Evolutionary conservation across 2,329 filamentous ascomycete genomes (phyloP), one percentile per base, ranked within the genome.

Genomic region (Monosporascus cannonballus): DNA sequence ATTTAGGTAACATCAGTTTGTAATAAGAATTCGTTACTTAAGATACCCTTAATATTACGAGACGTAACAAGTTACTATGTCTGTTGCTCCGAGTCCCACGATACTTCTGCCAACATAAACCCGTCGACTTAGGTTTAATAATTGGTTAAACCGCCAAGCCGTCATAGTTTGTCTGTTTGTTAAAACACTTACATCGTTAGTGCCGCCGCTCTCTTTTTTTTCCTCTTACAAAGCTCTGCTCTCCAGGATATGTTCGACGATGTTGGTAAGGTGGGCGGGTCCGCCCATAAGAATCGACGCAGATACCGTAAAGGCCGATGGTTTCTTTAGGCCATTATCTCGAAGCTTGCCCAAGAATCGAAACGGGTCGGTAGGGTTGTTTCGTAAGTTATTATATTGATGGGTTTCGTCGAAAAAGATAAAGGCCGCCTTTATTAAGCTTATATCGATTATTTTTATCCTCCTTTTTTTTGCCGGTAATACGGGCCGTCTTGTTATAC

Each of bases 201-300:
- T 36, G 30, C 6, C 47, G 14, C 47, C 47, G 30, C 38, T 49
- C 18, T 36, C 20, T 5, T 30, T 6, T 20, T 30, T 30, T 4
- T 27, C 14, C 9, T 27, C 47, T 36, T 49, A 2, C n/a, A 49
- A 6, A 36, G 6, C 18, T 36, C n/a, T 49, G 27, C 27, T 49
- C 1, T 17, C 2, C 3, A 49, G 11, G 27, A 36, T 36, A 36
- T 49, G 47, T 14, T 49, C 22, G 22, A 49, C 9, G 1, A 52
- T 46, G 8, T 52, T 52, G 14, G 25, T 47, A 6, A 49, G 18
- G 7, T 39, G n/a, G 11, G 22, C 39, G 11, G 38, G 47, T 7
- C 47, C 47, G 17, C 39, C 39, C 8, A 53, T n/a, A n/a, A 41
- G 27, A 50, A 49, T 53, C 38, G 38, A 50, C 9, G 47, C 51